Percentiles rank a stretch among this genome's conserved stretches.
Evolutionary conservation across 768 basidiomycete species (phyloP).

Genomic region (Tricholoma bakamatsutake): DNA sequence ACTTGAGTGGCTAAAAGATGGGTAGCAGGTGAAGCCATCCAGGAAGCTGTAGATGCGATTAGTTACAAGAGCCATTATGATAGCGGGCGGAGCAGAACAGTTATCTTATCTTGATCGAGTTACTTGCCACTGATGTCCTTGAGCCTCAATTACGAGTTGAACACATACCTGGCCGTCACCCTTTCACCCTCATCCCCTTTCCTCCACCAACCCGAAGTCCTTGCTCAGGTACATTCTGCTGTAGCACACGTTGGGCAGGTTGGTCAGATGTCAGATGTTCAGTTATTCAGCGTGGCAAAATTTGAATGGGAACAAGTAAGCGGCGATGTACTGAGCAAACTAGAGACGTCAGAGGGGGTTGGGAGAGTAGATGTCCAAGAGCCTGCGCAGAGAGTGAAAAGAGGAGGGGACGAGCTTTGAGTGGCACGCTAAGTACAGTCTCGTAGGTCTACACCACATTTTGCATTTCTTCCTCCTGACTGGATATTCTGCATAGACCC

Average conservation of each 20-base stretch:
- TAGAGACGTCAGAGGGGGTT: conserved; percentile 18
- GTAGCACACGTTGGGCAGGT: conserved; percentile 26
- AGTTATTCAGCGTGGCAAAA: conserved; percentile 25
- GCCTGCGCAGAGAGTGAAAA: conserved; percentile 17
- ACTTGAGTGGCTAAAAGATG: conserved; percentile 39
- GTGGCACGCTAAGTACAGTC: background rate
- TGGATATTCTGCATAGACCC: background rate
- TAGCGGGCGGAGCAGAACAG: background rate
- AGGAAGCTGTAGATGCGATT: background rate
- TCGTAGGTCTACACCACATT: background rate
- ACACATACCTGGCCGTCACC: conserved; percentile 24
- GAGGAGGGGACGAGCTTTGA: conserved; percentile 22
- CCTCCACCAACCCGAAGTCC: conserved; percentile 16
- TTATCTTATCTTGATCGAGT: background rate
- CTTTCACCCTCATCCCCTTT: conserved; percentile 17
- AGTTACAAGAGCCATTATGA: background rate
- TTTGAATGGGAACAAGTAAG: conserved; percentile 19
- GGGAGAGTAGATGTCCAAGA: conserved; percentile 24
- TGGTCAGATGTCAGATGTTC: conserved; percentile 25
- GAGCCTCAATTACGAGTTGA: conserved; percentile 16
- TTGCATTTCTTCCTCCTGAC: no score
- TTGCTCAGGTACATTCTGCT: conserved; percentile 20
- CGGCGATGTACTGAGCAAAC: conserved; percentile 17
- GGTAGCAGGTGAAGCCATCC: conserved; percentile 1
- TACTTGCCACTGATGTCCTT: conserved; percentile 8